Percentiles rank a stretch among this genome's conserved stretches.
Evolutionary conservation across 257 asterid genomes (phyloP).

Genomic region (Henckelia pumila): DNA sequence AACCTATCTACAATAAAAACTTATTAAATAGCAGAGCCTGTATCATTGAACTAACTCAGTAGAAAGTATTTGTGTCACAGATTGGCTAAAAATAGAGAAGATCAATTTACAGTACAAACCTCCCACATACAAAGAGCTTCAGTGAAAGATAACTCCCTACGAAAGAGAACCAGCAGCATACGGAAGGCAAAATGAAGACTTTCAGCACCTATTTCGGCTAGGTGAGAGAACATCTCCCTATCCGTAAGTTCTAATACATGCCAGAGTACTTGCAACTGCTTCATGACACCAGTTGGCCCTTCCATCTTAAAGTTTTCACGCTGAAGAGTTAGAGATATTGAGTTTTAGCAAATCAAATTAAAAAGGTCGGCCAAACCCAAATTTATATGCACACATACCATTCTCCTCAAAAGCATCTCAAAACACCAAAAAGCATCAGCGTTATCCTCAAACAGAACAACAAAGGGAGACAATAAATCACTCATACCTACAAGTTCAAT

Average conservation of each 20-base stretch:
- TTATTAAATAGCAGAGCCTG: conserved; percentile 1
- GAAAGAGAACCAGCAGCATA: conserved; percentile 96
- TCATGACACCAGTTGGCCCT: conserved; percentile 97
- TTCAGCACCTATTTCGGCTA: conserved; percentile 88
- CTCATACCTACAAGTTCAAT: conserved; percentile 74
- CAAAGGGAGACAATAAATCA: conserved; percentile 93
- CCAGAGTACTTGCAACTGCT: conserved; percentile 94
- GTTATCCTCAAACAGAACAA: conserved; percentile 93
- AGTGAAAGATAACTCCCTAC: conserved; percentile 87
- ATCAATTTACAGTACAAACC: conserved; percentile 58
- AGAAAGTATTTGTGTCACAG: conserved; percentile 19
- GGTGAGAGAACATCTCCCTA: conserved; percentile 80
- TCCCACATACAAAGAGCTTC: conserved; percentile 99
- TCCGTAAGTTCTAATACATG: conserved; percentile 87
- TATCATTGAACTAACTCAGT: neutral
- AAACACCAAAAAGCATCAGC: conserved; percentile 99
- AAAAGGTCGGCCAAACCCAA: conserved; percentile 6
- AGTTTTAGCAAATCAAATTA: conserved; percentile 26
- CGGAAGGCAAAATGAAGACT: conserved; percentile 98
- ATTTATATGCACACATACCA: conserved; percentile 42
- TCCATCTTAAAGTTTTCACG: conserved; percentile 93
- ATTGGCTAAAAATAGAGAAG: conserved; percentile 18
- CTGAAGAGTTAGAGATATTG: conserved; percentile 36
- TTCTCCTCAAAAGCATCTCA: conserved; percentile 96
- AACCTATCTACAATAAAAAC: neutral